These are phyloP conservation scores for Plantago major DNA, from an alignment of 257 asterid species.

Conservation along the genomic window DNA sequence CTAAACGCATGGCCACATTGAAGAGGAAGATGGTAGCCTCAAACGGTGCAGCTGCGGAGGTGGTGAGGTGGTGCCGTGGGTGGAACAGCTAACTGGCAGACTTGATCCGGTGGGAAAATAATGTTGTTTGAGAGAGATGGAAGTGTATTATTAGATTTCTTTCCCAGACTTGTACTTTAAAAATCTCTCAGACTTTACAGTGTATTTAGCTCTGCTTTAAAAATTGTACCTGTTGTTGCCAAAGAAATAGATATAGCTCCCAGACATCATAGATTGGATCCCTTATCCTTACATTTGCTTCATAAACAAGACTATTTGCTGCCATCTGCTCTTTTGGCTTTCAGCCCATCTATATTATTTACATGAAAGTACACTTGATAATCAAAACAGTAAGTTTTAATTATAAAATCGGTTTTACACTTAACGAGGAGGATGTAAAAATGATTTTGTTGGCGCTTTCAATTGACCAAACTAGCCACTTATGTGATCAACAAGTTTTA, in stretches of 20 bases:
- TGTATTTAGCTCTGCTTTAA: constrained; percentile 51
- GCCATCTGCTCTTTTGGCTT: constrained; percentile 74
- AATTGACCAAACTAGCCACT: no score
- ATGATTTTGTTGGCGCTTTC: no score
- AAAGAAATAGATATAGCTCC: constrained; percentile 68
- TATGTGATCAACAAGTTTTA: no score
- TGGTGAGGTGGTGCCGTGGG: constrained; percentile 23
- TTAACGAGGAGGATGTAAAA: no score
- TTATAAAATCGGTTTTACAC: no score
- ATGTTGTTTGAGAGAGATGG: constrained; percentile 32
- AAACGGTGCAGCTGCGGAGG: constrained; percentile 24
- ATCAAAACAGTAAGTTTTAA: no score
- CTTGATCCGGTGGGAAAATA: constrained; percentile 42
- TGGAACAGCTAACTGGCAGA: constrained; percentile 36
- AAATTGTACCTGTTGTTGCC: constrained; percentile 61
- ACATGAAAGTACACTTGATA: no score
- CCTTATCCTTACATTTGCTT: constrained; percentile 70
- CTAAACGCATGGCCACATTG: constrained; percentile 44
- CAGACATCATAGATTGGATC: constrained; percentile 91
- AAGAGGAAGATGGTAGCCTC: constrained; percentile 28
- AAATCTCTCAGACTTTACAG: constrained; percentile 53
- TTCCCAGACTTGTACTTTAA: constrained; percentile 50
- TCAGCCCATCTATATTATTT: constrained; percentile 54
- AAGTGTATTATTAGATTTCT: constrained; percentile 24
- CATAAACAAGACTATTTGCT: constrained; percentile 75